phyloP scores from a whole-genome alignment of 441 rosid species.

The Euphorbia schlechtendalii region DNA sequence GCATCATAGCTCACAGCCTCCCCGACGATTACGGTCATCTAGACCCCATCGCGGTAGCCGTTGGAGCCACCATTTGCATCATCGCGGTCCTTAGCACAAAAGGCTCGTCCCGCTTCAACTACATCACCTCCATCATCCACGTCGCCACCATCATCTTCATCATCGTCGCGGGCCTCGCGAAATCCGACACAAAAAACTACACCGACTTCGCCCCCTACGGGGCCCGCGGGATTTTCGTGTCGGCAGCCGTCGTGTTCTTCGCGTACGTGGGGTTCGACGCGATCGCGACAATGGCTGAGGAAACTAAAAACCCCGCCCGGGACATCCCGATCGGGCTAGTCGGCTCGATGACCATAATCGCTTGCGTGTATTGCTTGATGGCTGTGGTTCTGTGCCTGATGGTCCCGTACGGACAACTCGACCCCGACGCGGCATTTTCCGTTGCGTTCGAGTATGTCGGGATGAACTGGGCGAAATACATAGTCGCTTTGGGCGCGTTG shows the following conservation, averaged over 20 bases:
- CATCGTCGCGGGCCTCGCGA: slow-evolving; percentile 47
- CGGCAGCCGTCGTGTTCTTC: slow-evolving; percentile 66
- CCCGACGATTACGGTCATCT: slow-evolving; percentile 47
- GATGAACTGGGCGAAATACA: slow-evolving; percentile 26
- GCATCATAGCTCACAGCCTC: slow-evolving; percentile 41
- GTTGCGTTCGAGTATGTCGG: slow-evolving; percentile 21
- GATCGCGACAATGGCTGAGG: slow-evolving; percentile 74
- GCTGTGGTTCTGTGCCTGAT: slow-evolving; percentile 16
- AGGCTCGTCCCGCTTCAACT: slow-evolving; percentile 68
- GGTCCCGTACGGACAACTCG: slow-evolving; percentile 18
- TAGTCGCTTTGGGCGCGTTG: slow-evolving; percentile 24
- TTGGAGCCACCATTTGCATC: slow-evolving; percentile 38
- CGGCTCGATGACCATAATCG: slow-evolving; percentile 53
- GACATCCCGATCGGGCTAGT: slow-evolving; percentile 79
- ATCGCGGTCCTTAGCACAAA: slow-evolving; percentile 63
- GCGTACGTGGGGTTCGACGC: slow-evolving; percentile 78
- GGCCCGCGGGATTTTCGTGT: slow-evolving; percentile 43
- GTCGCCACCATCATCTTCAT: slow-evolving; percentile 52
- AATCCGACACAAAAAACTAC: slow-evolving; percentile 53
- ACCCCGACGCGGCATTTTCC: slow-evolving; percentile 20
- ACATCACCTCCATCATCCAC: slow-evolving; percentile 57
- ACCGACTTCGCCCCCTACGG: slow-evolving; percentile 33
- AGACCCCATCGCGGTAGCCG: slow-evolving; percentile 64
- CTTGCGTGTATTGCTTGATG: slow-evolving; percentile 21
- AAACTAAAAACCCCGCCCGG: slow-evolving; percentile 57